Base-by-base conservation (phyloP, 805 yeast genomes). In the Yarrowia porcina region DNA sequence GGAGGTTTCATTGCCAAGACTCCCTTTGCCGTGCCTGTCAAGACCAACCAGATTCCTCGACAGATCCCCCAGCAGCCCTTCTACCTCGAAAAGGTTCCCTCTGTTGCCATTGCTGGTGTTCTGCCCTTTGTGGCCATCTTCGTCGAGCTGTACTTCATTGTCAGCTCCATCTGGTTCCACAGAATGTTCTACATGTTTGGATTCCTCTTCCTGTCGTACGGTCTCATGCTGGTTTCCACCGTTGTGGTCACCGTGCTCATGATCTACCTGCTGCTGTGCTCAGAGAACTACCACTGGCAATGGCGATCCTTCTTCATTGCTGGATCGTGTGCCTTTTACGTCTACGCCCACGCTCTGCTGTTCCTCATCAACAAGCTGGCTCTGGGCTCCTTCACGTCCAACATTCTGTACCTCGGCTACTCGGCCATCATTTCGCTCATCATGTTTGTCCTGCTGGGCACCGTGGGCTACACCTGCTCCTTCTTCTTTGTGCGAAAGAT, bases 171-270 rank as follows among this genome's bases (percentile, higher is more conserved):
- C 67, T 93, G 99, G 99, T 90, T 89, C 76, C 91, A 89, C 80
- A 83, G 89, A 74, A 86, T 92, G 67, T 94, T 84, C 80, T 94
- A 92, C 81, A 93, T 94, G 98, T 94, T 94, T 80, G 99, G 98
- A 12, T 94, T 93, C 81, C 78, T 93, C 68, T 89, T 92, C 75
- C 85, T 92, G 77, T 91, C 97, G 69, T 86, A 89, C 72, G 66
- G 87, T n/a, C 79, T 92, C 71, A 88, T 90, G 90, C 78, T 89
- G 12, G 69, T 88, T 69, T 91, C 97, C 5, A 87, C 96, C 13
- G 80, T 88, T 13, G 79, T 92, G 65, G 90, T 91, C 30, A 87
- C 97, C 0, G 78, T 91, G 21, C 79, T 93, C 70, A 82, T 90
- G 74, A 83, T 88, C 27, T 94, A 94, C 75, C 88, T 89, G 78